Evolutionary conservation across 2,329 filamentous ascomycete genomes (phyloP), one percentile per base, ranked within the genome.

Genomic region (Verticillium nonalfalfae): DNA sequence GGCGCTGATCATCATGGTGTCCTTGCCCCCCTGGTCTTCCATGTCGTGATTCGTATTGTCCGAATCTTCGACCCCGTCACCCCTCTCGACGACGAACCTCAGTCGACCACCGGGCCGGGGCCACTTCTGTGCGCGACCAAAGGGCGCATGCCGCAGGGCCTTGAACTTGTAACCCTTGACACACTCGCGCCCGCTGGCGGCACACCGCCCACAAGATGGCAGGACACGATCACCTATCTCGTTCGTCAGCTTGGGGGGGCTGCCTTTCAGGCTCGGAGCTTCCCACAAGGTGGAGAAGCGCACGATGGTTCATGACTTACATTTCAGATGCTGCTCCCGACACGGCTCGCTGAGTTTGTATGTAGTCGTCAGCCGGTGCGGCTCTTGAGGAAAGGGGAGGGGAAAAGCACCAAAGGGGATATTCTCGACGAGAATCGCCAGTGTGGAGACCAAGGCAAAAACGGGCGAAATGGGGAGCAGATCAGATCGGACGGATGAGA

Each of bases 291-390:
- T 21, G 18, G 7, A 52, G 45, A 52, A 52, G 45, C 9, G 10
- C 45, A 26, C 45, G 18, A 52, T 21, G 45, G 26, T 31, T 52
- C 45, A 11, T 36, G 15, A 67, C 76, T 69, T 59, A 78, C 79
- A 81, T 72, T 77, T 79, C 15, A 81, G 68, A 66, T 81, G 79
- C 65, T 79, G 76, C 62, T 79, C 75, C 64, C 79, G 76, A 68
- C 79, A 81, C 56, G 75, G 78, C 66, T 78, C 73, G 66, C 78
- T 81, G 26, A 31, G 26, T 31, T 31, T 31, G 66, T 61, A 54
- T 2, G 50, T 2, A n/a, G 14, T 36, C 13, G 11, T 34, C 38
- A 4, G 55, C 26, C 10, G 21, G 60, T 62, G 56, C 35, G 36
- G 56, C 56, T 58, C 38, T 31, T 45, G 21, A 38, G 35, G 14